These are phyloP conservation scores for Aspergillus caelatus DNA, from an alignment of 2,329 filamentous ascomycete genomes.

Conservation along the genomic window DNA sequence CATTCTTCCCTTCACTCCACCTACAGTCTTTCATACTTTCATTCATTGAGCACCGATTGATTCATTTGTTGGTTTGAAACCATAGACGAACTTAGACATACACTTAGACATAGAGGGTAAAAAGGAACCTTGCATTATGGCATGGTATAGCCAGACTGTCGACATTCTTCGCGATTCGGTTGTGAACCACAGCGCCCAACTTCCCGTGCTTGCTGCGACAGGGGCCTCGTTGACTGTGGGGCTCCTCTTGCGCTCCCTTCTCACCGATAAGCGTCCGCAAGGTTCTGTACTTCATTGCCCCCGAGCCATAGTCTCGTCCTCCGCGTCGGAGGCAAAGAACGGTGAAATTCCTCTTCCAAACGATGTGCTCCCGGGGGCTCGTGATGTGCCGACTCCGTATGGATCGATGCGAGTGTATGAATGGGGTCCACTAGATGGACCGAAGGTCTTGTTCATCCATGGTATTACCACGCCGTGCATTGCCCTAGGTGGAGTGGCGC, in stretches of 20 bases:
- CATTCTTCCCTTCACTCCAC: neutral
- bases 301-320: conserved; percentile 30
- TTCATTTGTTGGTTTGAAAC: neutral
- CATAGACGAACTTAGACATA: conserved; percentile 5
- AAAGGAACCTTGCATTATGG: conserved; percentile 25
- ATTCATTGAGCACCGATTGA: neutral
- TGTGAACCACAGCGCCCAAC: conserved; percentile 31
- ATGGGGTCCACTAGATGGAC: conserved; percentile 72
- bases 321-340: conserved; percentile 40
- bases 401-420: conserved; percentile 76
- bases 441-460: conserved; percentile 75
- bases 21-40: neutral
- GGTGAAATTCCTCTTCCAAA: conserved; percentile 65
- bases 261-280: conserved; percentile 19
- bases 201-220: conserved; percentile 38
- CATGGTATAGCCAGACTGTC: conserved; percentile 38
- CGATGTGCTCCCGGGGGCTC: conserved; percentile 62
- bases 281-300: conserved; percentile 39
- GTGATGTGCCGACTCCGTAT: conserved; percentile 65
- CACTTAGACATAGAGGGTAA: neutral
- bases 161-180: conserved; percentile 38
- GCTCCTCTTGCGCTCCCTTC: conserved; percentile 33
- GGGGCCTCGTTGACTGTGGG: conserved; percentile 40
- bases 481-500: conserved; percentile 67
- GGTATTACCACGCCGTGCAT: conserved; percentile 80